Evolutionary conservation across 495 filamentous ascomycete species (phyloP).

Genomic region (Extremus antarcticus): DNA sequence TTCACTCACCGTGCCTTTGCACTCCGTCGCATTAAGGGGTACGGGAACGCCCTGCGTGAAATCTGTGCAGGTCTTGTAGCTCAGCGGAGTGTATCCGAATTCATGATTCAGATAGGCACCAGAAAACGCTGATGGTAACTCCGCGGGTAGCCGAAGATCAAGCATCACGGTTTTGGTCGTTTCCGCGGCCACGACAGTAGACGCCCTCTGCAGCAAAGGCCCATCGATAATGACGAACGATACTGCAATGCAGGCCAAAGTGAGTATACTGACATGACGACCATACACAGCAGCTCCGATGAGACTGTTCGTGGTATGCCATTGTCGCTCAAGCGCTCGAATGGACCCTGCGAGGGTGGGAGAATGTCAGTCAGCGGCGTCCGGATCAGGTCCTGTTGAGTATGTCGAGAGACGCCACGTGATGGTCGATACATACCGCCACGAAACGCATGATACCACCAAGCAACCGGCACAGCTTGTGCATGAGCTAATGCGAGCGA

Average conservation of each 20-base stretch:
- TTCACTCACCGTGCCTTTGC: no score
- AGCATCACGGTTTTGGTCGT: not conserved
- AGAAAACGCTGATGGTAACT: not conserved
- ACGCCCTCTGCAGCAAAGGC: not conserved
- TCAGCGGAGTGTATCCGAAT: no score
- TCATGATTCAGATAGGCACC: no score
- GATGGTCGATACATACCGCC: no score
- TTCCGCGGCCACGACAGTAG: not conserved
- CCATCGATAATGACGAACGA: not conserved
- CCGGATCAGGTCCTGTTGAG: no score
- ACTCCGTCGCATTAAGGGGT: no score
- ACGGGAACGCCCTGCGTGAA: no score
- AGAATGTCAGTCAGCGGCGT: no score
- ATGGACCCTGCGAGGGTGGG: no score
- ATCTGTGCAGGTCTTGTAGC: no score
- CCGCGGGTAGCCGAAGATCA: not conserved
- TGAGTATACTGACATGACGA: not conserved
- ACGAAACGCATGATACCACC: not conserved
- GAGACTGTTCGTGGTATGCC: not conserved
- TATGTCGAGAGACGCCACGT: no score
- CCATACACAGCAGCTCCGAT: no score
- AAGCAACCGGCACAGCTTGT: not conserved
- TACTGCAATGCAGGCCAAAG: not conserved
- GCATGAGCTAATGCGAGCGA: not conserved
- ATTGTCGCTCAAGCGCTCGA: not conserved